Base-by-base conservation (phyloP, 306 rosid species). In the Prunus armeniaca region DNA sequence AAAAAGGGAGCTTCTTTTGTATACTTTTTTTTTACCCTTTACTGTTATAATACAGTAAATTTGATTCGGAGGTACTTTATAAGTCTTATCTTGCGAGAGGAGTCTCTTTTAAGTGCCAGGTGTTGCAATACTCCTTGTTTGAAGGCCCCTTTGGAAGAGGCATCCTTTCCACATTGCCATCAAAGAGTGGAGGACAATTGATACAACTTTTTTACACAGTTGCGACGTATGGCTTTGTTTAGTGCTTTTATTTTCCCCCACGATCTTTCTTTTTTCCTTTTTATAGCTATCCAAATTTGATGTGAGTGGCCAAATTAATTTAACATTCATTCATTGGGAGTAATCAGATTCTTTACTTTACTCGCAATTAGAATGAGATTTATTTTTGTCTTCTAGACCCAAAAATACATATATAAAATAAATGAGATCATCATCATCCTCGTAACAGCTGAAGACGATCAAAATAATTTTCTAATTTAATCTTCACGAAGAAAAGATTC, bases 11-110 rank as follows among this genome's bases (percentile, higher is more conserved):
- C 57, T 14, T 45, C 25, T 73, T 73, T 73, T 25, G 11, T 24
- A 11, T 64, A 2, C 69, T 38, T 60, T 58, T 38, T 38, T 38
- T 11, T 43, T 2, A 34, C 50, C 38, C 20, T 56, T 58, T 73
- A 60, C 65, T 14, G 0, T 12, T 56, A 2, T 19, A 46, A 7
- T 11, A 73, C 60, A 61, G 77, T 61, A 73, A 60, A 17, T 73
- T 61, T 62, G 69, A 73, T 61, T 73, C 77, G 47, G 4, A 4
- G 9, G 58, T 24, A 62, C 69, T 46, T 27, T 73, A 27, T 18
- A 18, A 63, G 67, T 73, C 68, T 72, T 72, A 60, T 58, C 77
- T 65, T 19, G 68, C 12, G 49, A 19, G 52, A 25, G 19, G 30
- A 12, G 41, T 49, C 43, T 73, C 15, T 1, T 1, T 56, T 24